These are phyloP conservation scores for Rusavskia elegans DNA, from an alignment of 495 filamentous ascomycete species.

Conservation along the genomic window DNA sequence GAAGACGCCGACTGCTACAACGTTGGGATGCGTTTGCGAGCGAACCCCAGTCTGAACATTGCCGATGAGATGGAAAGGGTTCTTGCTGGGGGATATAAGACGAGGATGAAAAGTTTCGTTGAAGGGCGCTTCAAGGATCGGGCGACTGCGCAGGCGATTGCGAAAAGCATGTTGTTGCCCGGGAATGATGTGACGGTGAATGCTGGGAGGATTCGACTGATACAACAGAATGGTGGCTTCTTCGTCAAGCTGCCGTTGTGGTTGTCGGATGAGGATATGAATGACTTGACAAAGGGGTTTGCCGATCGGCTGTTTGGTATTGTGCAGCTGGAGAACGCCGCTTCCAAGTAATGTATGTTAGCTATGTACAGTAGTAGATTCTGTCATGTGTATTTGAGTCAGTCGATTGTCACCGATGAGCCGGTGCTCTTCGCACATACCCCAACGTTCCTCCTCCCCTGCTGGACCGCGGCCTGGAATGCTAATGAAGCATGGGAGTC, in stretches of 20 bases:
- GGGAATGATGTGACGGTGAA: not conserved
- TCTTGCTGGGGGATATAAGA: slow-evolving; percentile 23
- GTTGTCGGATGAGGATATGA: slow-evolving; percentile 15
- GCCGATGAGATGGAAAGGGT: slow-evolving; percentile 27
- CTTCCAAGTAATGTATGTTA: not conserved
- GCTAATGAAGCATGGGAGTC: no score
- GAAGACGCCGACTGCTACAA: slow-evolving; percentile 1
- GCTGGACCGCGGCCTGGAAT: no score
- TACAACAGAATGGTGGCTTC: not conserved
- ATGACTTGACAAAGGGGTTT: slow-evolving; percentile 33
- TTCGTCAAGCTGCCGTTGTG: not conserved
- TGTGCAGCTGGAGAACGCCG: not conserved
- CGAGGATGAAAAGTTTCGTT: not conserved
- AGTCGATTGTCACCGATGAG: no score
- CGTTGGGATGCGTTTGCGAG: not conserved
- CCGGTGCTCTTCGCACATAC: no score
- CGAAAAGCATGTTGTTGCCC: not conserved
- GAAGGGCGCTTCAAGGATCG: not conserved
- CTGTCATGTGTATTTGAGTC: no score
- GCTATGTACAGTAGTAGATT: no score
- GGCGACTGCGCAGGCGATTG: not conserved
- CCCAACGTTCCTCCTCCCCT: no score
- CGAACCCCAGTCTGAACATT: slow-evolving; percentile 10
- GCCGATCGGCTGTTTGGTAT: slow-evolving; percentile 29
- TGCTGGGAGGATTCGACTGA: not conserved